phyloP scores from a whole-genome alignment of 2,329 filamentous ascomycete genomes.

The Fusarium sp. region DNA sequence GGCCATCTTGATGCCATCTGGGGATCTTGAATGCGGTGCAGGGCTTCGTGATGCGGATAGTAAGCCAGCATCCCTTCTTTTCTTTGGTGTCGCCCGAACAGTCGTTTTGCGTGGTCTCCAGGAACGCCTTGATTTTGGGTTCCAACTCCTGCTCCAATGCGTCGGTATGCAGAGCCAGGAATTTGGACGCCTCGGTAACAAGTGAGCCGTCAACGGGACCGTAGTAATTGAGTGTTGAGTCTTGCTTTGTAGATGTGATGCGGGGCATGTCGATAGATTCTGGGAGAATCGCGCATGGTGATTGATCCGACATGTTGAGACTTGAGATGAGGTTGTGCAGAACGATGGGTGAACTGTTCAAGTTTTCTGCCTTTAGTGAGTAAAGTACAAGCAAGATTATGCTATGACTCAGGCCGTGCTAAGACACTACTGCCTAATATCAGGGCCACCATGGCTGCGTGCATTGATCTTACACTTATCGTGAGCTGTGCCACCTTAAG shows the following conservation, averaged over 20 bases:
- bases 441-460: neutral
- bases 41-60: neutral
- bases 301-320: neutral
- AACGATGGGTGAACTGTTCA: fast-evolving
- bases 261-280: neutral
- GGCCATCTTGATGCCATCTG: neutral
- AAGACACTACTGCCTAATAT: neutral
- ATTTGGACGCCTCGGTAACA: neutral
- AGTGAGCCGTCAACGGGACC: fast-evolving
- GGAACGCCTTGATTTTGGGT: neutral
- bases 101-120: neutral
- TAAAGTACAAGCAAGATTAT: neutral
- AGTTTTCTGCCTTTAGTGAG: fast-evolving
- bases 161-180: neutral
- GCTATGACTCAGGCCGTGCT: neutral
- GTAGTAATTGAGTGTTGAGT: neutral
- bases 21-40: neutral
- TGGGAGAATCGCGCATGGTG: neutral
- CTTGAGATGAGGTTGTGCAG: fast-evolving
- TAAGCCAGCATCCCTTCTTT: neutral
- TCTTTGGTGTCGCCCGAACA: neutral
- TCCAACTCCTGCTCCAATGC: neutral
- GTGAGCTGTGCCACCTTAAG: neutral
- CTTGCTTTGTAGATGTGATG: neutral
- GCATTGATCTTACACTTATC: neutral